Base-by-base conservation (phyloP, 2,329 filamentous ascomycete genomes). In the Penicillium corylophilum region DNA sequence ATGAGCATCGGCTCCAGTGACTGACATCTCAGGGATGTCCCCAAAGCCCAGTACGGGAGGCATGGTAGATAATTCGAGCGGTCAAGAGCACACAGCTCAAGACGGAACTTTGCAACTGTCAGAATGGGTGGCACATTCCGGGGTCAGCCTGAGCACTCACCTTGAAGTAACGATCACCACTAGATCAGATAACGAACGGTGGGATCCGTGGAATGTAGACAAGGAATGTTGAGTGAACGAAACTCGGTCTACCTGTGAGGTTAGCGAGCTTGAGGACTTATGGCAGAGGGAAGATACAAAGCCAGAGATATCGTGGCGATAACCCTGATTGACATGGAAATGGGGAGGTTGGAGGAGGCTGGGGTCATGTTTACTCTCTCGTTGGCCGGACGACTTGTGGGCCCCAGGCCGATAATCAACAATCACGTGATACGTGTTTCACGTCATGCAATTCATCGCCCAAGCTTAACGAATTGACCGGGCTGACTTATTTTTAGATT, bases 271-370 rank as follows among this genome's bases (percentile, higher is more conserved):
- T 12, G 16, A 44, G n/a, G 44, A 54, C 10, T 46, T 31, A 38
- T 35, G 16, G 38, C 48, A 38, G 36, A 41, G 45, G 41, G 38
- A 56, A 41, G 52, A 50, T 54, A 36, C 44, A 39, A 56, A 50
- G 50, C 31, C 38, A 54, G 51, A 54, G 49, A 44, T 42, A 42
- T 44, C 44, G 28, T 38, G 43, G 31, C 41, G 35, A 42, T 36
- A 43, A 51, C 46, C 54, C 48, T 46, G 62, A 35, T 29, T 18
- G n/a, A 26, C 43, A 44, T 43, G 42, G 50, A 71, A 72, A 56
- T 66, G 62, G 52, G 69, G 69, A 69, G 69, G 69, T 71, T 71
- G 69, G 65, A 64, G 59, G 50, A 70, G 69, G 70, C 67, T 71
- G 69, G 69, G 69, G 51, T 56, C 53, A 54, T 63, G 63, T 61